Evolutionary conservation across 371 early-diverging fungal genomes (phyloP).

Genomic region (Rhizomucor miehei): DNA sequence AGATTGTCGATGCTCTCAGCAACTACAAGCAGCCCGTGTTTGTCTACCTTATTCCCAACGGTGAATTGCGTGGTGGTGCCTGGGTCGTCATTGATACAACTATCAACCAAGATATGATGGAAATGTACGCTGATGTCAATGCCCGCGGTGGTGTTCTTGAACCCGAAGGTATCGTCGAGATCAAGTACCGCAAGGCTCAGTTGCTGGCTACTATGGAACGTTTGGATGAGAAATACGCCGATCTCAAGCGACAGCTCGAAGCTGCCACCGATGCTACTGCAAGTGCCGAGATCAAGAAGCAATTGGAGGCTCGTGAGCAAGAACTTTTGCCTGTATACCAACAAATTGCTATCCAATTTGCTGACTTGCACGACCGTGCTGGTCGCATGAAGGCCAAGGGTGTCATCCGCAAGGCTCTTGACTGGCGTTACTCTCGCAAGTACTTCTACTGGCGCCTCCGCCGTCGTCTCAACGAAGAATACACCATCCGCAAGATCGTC

Average conservation of each 20-base stretch:
- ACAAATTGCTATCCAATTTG: conserved; percentile 95
- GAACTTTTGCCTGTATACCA: conserved; percentile 86
- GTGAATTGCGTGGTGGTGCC: conserved; percentile 98
- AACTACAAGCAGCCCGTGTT: conserved; percentile 96
- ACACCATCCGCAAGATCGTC: conserved; percentile 55
- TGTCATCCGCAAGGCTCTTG: conserved; percentile 76
- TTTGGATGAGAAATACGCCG: conserved; percentile 74
- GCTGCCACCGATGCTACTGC: conserved; percentile 46
- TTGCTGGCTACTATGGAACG: conserved; percentile 91
- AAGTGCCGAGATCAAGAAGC: conserved; percentile 61
- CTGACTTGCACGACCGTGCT: conserved; percentile 97
- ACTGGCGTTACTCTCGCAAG: conserved; percentile 80
- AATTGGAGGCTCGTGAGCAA: conserved; percentile 82
- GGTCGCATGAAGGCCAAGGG: conserved; percentile 96
- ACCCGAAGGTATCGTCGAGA: conserved; percentile 98
- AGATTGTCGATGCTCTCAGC: conserved; percentile 95
- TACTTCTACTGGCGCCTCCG: conserved; percentile 95
- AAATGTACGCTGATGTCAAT: conserved; percentile 94
- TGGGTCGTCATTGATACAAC: conserved; percentile 99
- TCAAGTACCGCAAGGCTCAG: conserved; percentile 97
- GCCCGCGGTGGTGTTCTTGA: conserved; percentile 97
- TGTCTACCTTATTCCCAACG: conserved; percentile 93
- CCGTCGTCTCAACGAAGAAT: conserved; percentile 77
- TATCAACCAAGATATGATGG: conserved; percentile 98
- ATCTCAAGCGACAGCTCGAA: conserved; percentile 65